A percentile compares a stretch with the other conserved stretches of the same genome.
Evolutionary conservation across 202 grass and related monocot genomes (phyloP).

Genomic region (Carex sylvatica): DNA sequence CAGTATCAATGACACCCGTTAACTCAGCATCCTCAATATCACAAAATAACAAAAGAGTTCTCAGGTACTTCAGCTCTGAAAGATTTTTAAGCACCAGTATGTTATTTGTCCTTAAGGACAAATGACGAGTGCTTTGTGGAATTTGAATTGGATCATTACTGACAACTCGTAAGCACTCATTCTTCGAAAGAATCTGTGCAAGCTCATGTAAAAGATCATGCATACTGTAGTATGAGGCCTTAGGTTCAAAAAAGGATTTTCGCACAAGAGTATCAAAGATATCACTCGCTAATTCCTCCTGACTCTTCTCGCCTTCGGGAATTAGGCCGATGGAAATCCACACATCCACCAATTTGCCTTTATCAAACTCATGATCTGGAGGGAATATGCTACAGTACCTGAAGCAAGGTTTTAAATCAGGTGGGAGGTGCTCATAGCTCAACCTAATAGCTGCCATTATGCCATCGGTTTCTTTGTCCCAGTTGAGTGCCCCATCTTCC

Average conservation of each 20-base stretch:
- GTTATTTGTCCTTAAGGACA: constrained; percentile 16
- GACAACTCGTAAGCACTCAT: constrained; percentile 26
- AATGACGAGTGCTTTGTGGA: constrained; percentile 22
- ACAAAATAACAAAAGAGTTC: constrained; percentile 29
- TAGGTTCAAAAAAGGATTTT: constrained; percentile 39
- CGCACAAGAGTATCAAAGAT: constrained; percentile 22
- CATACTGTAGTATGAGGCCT: constrained; percentile 15
- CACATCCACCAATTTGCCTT: constrained; percentile 19
- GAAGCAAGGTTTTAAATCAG: constrained; percentile 31
- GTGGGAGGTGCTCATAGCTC: constrained; percentile 35
- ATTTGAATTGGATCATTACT: not conserved
- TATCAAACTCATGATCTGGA: constrained; percentile 24
- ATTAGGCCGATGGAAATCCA: constrained; percentile 42
- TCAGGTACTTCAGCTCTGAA: constrained; percentile 15
- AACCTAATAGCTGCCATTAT: constrained; percentile 26
- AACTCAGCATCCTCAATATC: constrained; percentile 3
- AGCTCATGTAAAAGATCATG: constrained; percentile 35
- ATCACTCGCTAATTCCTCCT: constrained; percentile 26
- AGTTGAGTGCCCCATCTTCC: not conserved
- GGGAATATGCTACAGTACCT: constrained; percentile 47
- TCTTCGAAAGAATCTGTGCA: constrained; percentile 22
- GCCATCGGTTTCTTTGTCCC: constrained; percentile 31
- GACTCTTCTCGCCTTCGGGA: not conserved
- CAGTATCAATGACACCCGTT: not conserved
- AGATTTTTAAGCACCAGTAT: not conserved